Evolutionary conservation across 139 green algal species (phyloP), one percentile per base, ranked within the genome.

Genomic region (Bryopsis sp.): DNA sequence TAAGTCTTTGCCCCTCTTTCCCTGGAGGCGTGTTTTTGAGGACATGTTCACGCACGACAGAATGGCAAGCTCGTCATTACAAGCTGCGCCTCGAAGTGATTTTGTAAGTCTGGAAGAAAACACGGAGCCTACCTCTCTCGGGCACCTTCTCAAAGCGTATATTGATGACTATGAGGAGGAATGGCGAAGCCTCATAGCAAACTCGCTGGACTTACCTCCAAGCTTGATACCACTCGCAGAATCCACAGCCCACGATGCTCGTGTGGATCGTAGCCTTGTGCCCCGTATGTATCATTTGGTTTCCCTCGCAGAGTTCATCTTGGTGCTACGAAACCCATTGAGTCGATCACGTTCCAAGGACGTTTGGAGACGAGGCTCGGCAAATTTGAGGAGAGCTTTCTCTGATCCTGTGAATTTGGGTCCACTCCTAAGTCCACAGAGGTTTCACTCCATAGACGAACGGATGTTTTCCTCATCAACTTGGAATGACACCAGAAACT

Each of bases 1-100:
- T 73, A 86, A 84, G 73, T 76, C 39, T n/a, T 73, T 82, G 72
- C 81, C 82, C 74, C 64, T 81, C 43, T 66, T 6, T 66, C 19
- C 71, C 3, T 71, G 48, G 74, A 83, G 79, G 58, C 73, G 39
- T n/a, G 35, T 85, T 28, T 50, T 50, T 15, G 43, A 50, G 43
- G 15, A 15, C 15, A 26, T 50, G 43, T 50, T 50, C 15, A 11
- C 11, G 11, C 43, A 50, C 15, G 43, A 50, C 43, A 11, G 15
- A 50, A 15, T 26, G 43, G 11, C 11, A 26, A 15, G 43, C 43
- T 50, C 43, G 43, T 50, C 15, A 50, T 11, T 50, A 50, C 11
- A 11, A 15, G 11, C 15, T 15, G 11, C 43, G 43, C 43, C 43
- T 50, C 43, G n/a, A n/a, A n/a, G n/a, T 50, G 11, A 50, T 50